These are phyloP conservation scores for Prunus yedoensis DNA, from an alignment of 331 rosid genomes.

Conservation along the genomic window DNA sequence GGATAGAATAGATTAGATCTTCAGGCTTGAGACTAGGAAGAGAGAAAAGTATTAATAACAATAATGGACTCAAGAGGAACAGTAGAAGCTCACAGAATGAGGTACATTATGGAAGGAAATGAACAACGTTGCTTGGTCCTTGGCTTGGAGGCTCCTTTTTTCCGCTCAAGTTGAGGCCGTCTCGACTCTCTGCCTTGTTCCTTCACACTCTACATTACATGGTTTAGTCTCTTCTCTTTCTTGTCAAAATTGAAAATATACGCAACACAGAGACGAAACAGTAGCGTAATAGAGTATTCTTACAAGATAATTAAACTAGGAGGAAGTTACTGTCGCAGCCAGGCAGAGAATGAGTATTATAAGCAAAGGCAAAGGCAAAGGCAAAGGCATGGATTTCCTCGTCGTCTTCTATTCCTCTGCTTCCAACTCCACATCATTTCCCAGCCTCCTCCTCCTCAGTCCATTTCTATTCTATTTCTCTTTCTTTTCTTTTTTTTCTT, in stretches of 20 bases:
- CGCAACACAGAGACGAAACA: neutral
- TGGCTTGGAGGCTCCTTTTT: neutral
- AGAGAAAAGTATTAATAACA: neutral
- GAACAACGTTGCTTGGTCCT: neutral
- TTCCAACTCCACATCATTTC: neutral
- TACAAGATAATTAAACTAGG: slow-evolving; percentile 2
- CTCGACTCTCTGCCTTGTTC: too few relatives aligned
- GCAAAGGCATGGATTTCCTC: too few relatives aligned
- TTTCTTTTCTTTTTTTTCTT: neutral
- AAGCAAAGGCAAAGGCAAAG: too few relatives aligned
- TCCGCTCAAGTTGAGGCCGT: too few relatives aligned
- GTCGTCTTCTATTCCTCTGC: neutral
- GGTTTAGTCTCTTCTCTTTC: neutral
- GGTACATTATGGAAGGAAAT: slow-evolving; percentile 1
- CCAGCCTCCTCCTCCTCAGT: neutral
- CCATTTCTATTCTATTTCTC: neutral
- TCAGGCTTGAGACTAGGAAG: slow-evolving; percentile 3
- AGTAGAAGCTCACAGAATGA: too few relatives aligned
- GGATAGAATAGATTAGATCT: slow-evolving; percentile 15
- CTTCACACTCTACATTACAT: neutral
- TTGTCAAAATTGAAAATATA: neutral
- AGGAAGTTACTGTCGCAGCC: slow-evolving; percentile 1
- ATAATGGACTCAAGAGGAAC: too few relatives aligned
- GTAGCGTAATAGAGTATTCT: slow-evolving; percentile 13
- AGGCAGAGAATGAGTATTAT: too few relatives aligned